Evolutionary conservation across 495 filamentous ascomycete genomes (phyloP).

Genomic region (Aspergillus heteromorphus): DNA sequence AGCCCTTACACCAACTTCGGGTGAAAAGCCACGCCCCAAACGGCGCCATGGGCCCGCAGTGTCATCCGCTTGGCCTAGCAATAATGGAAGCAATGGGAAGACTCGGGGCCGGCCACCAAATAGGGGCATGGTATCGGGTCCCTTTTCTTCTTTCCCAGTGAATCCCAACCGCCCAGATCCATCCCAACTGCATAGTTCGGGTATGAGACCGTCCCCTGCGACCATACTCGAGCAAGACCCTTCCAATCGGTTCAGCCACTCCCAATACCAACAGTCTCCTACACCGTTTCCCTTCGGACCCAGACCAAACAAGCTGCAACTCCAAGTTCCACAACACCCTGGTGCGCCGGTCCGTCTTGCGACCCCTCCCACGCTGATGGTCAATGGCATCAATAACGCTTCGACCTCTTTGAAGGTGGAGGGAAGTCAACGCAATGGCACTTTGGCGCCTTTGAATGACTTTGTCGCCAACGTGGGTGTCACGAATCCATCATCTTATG

Average conservation of each 20-base stretch:
- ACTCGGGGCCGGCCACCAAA: slow-evolving; percentile 80
- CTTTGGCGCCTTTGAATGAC: slow-evolving; percentile 18
- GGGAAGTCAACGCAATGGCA: slow-evolving; percentile 22
- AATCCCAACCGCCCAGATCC: slow-evolving; percentile 48
- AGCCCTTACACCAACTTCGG: slow-evolving; percentile 56
- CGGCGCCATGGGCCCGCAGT: slow-evolving; percentile 89
- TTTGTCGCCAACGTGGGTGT: slow-evolving; percentile 13
- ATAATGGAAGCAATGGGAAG: slow-evolving; percentile 64
- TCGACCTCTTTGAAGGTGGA: slow-evolving; percentile 18
- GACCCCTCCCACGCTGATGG: slow-evolving; percentile 64
- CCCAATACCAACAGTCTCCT: slow-evolving; percentile 27
- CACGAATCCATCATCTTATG: slow-evolving; percentile 4
- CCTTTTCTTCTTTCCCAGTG: slow-evolving; percentile 82
- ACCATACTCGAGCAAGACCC: slow-evolving; percentile 25
- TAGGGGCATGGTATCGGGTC: slow-evolving; percentile 66
- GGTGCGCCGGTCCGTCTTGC: slow-evolving; percentile 73
- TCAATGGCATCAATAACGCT: slow-evolving; percentile 56
- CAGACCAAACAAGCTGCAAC: slow-evolving; percentile 53
- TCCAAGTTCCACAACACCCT: slow-evolving; percentile 74
- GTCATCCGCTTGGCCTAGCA: slow-evolving; percentile 88
- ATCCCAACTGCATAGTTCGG: slow-evolving; percentile 23
- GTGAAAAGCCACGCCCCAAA: slow-evolving; percentile 50
- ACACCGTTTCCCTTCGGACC: slow-evolving; percentile 21
- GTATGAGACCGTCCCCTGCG: slow-evolving; percentile 22
- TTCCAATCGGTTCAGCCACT: slow-evolving; percentile 11